Evolutionary conservation across 352 stramenopile species (phyloP), one percentile per base, ranked within the genome.

Genomic region (Globisporangium iwayamae): DNA sequence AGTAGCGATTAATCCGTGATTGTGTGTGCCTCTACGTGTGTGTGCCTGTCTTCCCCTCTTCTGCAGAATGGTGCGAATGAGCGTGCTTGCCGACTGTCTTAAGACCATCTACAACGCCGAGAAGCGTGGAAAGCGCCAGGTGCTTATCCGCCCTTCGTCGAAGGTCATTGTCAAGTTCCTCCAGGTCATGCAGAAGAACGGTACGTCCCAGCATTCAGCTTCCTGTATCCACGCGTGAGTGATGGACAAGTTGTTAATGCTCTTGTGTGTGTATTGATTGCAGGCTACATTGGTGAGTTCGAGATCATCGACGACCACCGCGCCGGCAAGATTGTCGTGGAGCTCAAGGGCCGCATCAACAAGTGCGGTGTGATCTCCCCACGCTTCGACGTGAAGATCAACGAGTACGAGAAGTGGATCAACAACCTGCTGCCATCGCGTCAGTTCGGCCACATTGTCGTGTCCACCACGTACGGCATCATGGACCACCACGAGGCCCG

Each of bases 161-260:
- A 99, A 99, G 95, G 98, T 99, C 59, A 98, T 99, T 72, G 89
- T 99, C 81, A 99, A 99, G 92, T 99, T 99, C 84, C 92, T 99
- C 73, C 96, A 99, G 86, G 91, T 96, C 56, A 99, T 99, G 98
- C 97, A 99, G 92, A 98, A 99, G 86, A 97, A 99, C 84, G 95
- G 93, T 98, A 75, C 78, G 87, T 76, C 51, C 76, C 28, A 20
- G 16, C 39, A 28, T 9, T 22, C 11, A 56, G 28, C 16, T 4
- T 39, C 22, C 7, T 60, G 20, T 51, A 22, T 56, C 7, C 16
- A 18, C 30, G 51, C 51, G 9, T 16, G 9, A 6, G 9, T 20
- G 51, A 46, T 4, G 16, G 3, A 25, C 7, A 41, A 25, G 14
- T 9, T 20, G 28, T 30, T 57, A n/a, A 51, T 56, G 20, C 5